Percentiles rank a stretch among this genome's conserved stretches.
Conservation (phyloP, 345 rosid genomes). For the Citrus inodora region DNA sequence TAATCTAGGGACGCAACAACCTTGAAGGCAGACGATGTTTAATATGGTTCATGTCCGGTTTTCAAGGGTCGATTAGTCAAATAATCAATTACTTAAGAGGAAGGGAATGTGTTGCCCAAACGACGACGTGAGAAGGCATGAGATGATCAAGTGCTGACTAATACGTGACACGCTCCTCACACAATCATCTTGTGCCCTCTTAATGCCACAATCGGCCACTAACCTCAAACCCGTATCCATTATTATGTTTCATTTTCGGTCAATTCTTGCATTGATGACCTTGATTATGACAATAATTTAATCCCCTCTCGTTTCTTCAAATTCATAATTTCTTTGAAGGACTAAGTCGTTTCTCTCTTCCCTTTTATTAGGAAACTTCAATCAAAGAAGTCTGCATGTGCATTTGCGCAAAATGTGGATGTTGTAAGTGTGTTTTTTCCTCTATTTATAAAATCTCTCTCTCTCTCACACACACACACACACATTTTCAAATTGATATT, state of each 20-base stretch:
- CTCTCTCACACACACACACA: too few species aligned
- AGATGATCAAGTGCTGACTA: constrained; percentile 34
- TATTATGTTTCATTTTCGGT: background rate
- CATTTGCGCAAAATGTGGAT: too few species aligned
- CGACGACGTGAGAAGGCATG: constrained; percentile 34
- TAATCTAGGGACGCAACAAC: background rate
- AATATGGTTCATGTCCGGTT: background rate
- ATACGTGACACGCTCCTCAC: constrained; percentile 51
- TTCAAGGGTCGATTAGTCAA: background rate
- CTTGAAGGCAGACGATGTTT: background rate
- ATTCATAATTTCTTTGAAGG: background rate
- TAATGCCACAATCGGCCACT: background rate
- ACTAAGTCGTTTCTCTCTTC: too few species aligned
- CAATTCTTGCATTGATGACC: background rate
- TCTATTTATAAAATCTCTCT: too few species aligned
- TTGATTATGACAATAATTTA: background rate
- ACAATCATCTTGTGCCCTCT: constrained; percentile 28
- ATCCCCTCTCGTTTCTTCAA: background rate
- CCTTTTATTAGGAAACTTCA: too few species aligned
- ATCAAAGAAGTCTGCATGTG: too few species aligned
- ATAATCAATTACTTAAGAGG: background rate
- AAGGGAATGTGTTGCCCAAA: constrained; percentile 35
- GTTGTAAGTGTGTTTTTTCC: too few species aligned
- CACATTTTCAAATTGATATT: too few species aligned
- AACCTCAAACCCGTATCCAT: background rate